Evolutionary conservation across 805 yeast genomes (phyloP), one percentile per base, ranked within the genome.

Genomic region (Metschnikowia continentalis): DNA sequence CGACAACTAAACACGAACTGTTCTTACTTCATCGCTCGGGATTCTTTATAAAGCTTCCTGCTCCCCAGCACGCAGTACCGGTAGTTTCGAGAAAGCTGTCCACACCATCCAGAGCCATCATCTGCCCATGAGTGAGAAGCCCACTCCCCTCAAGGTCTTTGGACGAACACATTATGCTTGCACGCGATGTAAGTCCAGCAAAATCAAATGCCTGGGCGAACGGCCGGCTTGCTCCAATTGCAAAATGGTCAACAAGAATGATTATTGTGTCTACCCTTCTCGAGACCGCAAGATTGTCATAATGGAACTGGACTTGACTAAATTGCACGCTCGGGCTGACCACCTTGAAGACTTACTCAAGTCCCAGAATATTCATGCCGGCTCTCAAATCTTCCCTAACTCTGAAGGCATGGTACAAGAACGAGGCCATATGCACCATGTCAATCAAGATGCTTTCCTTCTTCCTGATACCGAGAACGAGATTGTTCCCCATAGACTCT

Each of bases 141-240:
- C 62, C 22, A 58, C 55, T 23, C 77, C 76, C 14, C 57, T 72
- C 32, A 72, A 71, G 61, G 75, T 72, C 32, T 72, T 65, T 56
- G 77, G 77, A 2, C 58, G 77, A 36, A 58, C 67, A 41, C 77
- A 72, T 53, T 72, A 72, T 53, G 77, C 77, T 3, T 72, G 77
- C 57, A 63, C 68, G n/a, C 62, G 75, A 32, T 72, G 77, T 56
- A 72, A 71, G 52, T 46, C 68, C 41, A 64, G 70, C 46, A 72
- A 72, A 49, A 69, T 71, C 59, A 68, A 68, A 52, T 72, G 77
- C 50, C 69, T 72, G 32, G 77, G 77, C 6, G 75, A 68, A 40
- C 64, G 62, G 44, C 77, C 77, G 15, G 66, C 71, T 15, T 72
- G 77, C 49, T 60, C 74, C 8, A 72, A 71, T 51, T 72, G 77